phyloP scores from a whole-genome alignment of 352 stramenopile genomes.

The Phytopythium litorale region DNA sequence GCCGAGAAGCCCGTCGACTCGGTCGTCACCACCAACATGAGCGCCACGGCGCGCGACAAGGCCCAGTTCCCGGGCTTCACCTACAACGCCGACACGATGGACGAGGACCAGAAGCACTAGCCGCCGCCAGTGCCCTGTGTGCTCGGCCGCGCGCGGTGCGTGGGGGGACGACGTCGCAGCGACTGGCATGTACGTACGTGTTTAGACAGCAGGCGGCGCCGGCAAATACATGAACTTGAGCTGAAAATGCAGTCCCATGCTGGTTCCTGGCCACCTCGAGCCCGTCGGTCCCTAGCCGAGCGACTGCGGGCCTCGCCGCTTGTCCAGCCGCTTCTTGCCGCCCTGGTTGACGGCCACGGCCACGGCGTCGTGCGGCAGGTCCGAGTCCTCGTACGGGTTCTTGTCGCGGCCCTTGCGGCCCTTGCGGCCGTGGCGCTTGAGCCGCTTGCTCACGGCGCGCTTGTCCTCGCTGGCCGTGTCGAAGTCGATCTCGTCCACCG shows the following conservation, averaged over 20 bases:
- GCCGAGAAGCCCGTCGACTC: slow-evolving; percentile 88
- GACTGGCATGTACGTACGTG: background rate
- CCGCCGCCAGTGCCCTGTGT: no score
- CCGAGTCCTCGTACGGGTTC: slow-evolving; percentile 94
- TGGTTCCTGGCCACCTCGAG: no score
- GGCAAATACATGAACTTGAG: background rate
- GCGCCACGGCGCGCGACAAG: slow-evolving; percentile 88
- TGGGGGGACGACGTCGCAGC: background rate
- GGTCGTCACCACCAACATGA: slow-evolving; percentile 89
- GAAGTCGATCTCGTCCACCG: slow-evolving; percentile 54
- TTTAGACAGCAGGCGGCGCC: slow-evolving; percentile 1
- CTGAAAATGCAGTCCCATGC: background rate
- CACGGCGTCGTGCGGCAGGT: slow-evolving; percentile 45
- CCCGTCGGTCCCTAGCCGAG: background rate
- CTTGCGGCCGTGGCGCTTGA: slow-evolving; percentile 96
- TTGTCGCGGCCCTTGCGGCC: slow-evolving; percentile 95
- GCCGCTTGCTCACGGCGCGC: slow-evolving; percentile 60
- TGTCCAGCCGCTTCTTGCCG: slow-evolving; percentile 59
- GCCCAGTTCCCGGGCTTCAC: slow-evolving; percentile 89
- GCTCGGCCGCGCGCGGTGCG: no score
- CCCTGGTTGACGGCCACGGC: slow-evolving; percentile 67
- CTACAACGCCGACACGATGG: slow-evolving; percentile 87
- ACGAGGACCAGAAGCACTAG: slow-evolving; percentile 71
- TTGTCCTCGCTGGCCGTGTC: slow-evolving; percentile 75
- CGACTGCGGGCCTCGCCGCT: slow-evolving; percentile 9